Evolutionary conservation across 2,329 filamentous ascomycete genomes (phyloP).

Genomic region (Biscogniauxia marginata): DNA sequence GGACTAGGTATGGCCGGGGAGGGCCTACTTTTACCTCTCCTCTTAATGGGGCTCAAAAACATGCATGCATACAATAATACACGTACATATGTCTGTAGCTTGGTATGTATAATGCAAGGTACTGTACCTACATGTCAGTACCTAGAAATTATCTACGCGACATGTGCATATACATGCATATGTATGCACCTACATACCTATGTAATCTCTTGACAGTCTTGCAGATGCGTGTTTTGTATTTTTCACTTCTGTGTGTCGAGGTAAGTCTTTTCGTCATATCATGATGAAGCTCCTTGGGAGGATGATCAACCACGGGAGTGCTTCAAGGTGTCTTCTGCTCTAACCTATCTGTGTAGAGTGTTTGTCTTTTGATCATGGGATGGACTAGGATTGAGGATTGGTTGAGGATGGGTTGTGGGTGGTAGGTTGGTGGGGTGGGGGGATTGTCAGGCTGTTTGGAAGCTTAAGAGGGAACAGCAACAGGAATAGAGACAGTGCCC

Average conservation of each 20-base stretch:
- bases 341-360: neutral
- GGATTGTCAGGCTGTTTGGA: neutral
- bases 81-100: no score
- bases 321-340: neutral
- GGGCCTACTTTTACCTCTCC: no score
- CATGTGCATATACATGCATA: no score
- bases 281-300: no score
- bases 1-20: no score
- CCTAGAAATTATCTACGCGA: no score
- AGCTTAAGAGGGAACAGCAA: neutral
- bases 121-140: no score
- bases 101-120: no score
- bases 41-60: no score
- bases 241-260: neutral
- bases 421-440: neutral
- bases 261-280: neutral
- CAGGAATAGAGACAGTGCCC: neutral
- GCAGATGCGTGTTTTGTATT: neutral
- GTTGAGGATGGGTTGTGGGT: neutral
- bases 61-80: no score
- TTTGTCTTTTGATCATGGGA: neutral
- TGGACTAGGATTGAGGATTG: neutral
- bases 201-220: no score
- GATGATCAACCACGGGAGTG: neutral
- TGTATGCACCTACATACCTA: no score